A percentile compares a stretch with the other conserved stretches of the same genome.
Evolutionary conservation across 1,284 basidiomycete species (phyloP).

Genomic region (Hypsizygus ulmarius): DNA sequence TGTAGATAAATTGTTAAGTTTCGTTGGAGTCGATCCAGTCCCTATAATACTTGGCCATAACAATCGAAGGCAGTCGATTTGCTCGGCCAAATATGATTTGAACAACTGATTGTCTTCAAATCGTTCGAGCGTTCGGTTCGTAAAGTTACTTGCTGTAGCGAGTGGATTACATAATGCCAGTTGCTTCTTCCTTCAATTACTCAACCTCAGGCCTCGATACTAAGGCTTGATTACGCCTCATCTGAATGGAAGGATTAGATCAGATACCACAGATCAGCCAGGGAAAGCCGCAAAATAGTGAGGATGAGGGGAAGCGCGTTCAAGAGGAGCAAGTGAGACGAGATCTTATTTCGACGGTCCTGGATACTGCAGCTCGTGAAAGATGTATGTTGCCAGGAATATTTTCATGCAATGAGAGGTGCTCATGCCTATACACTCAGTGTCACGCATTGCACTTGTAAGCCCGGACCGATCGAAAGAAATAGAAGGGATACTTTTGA

Average conservation of each 20-base stretch:
- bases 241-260: slow-evolving; percentile 14
- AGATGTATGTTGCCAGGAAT: slow-evolving; percentile 65
- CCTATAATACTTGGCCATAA: no score
- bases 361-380: slow-evolving; percentile 87
- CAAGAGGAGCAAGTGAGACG: slow-evolving; percentile 75
- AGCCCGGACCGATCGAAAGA: slow-evolving; percentile 85
- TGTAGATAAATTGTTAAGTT: no score
- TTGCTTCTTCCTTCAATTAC: no score
- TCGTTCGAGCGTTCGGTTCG: no score
- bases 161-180: no score
- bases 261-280: slow-evolving; percentile 5
- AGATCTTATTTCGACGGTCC: slow-evolving; percentile 84
- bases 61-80: no score
- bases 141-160: no score
- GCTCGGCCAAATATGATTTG: no score
- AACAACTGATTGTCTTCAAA: no score
- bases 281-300: slow-evolving; percentile 25
- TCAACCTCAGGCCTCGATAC: not conserved
- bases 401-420: slow-evolving; percentile 4
- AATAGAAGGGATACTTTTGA: slow-evolving; percentile 82
- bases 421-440: slow-evolving; percentile 23
- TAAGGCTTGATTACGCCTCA: not conserved
- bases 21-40: no score
- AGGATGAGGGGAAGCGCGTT: slow-evolving; percentile 57
- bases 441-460: slow-evolving; percentile 89